Base-by-base conservation (phyloP, 257 asterid genomes). In the Rehmannia glutinosa region DNA sequence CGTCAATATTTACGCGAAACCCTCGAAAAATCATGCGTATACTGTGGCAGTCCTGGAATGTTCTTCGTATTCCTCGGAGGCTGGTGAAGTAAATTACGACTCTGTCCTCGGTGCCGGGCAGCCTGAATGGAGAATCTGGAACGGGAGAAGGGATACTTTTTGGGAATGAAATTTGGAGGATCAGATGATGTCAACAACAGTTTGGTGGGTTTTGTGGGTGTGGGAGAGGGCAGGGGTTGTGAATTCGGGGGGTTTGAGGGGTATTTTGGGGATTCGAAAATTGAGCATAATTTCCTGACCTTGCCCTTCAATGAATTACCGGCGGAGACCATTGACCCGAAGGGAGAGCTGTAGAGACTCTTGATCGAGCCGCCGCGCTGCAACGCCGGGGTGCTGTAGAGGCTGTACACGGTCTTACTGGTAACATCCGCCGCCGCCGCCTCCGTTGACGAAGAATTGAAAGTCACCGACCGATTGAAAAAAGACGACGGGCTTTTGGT, bases 1-100 rank as follows among this genome's bases (percentile, higher is more conserved):
- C 98, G 17, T 92, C 97, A 0, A 90, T 52, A 13, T 73, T 82
- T 5, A 87, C 87, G 0, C 98, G 82, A 69, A 83, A 78, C 57
- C 95, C 96, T 15, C 87, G 86, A 39, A 92, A 82, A 30, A 85
- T 90, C 97, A 87, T 84, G 28, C 87, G 81, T 15, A 77, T 79
- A 10, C 93, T 80, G 53, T 82, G 93, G 72, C 98, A 87, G 59
- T 92, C 98, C 61, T 86, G 81, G 17, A 87, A 88, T 0, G 98
- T 92, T 30, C 75, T 82, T 5, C 98, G 81, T 2, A 92, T 80
- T 1, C 98, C 98, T 0, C 97, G 82, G 51, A 92, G 87, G 80
- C 98, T 92, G 53, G 98, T 93, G 82, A 80, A 85, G 84, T 87
- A 88, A 27, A 93, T 73, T 6, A 93, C 97, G 21, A 90, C 97